These are phyloP conservation scores for Xylariaceae sp. DNA, from an alignment of 2,329 filamentous ascomycete genomes.

Conservation along the genomic window DNA sequence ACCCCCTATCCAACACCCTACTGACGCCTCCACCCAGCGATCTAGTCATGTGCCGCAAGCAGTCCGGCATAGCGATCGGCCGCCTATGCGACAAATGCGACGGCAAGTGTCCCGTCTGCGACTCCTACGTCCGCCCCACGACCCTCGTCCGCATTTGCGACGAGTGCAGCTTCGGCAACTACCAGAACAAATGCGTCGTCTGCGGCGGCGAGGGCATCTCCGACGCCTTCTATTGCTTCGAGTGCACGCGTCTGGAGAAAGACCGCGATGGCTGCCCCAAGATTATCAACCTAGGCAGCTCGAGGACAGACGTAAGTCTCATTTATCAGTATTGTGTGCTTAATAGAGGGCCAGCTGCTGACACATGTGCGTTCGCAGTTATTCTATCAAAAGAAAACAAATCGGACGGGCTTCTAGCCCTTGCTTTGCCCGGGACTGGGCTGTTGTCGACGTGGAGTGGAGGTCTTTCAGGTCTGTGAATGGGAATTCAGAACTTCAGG, in stretches of 20 bases:
- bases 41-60: conserved; percentile 99
- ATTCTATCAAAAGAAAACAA: conserved; percentile 65
- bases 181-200: conserved; percentile 99
- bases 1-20: conserved; percentile 5
- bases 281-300: conserved; percentile 97
- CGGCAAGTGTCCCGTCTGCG: conserved; percentile 98
- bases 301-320: conserved; percentile 76
- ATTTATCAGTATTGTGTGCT: neutral
- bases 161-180: conserved; percentile 99
- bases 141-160: conserved; percentile 98
- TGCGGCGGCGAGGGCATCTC: conserved; percentile 98
- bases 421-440: conserved; percentile 47
- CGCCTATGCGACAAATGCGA: conserved; percentile 99
- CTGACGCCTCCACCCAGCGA: conserved; percentile 52
- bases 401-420: conserved; percentile 56
- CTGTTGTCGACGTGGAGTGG: conserved; percentile 12
- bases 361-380: conserved; percentile 37
- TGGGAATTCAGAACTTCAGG: no score
- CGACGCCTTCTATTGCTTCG: conserved; percentile 98
- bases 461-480: neutral
- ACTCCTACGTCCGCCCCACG: conserved; percentile 96
- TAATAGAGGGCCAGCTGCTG: conserved; percentile 17
- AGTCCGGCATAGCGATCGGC: conserved; percentile 94
- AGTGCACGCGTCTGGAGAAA: conserved; percentile 95
- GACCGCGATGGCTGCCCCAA: conserved; percentile 97